Evolutionary conservation across 2,329 filamentous ascomycete genomes (phyloP), one percentile per base, ranked within the genome.

Genomic region (Claviceps paspali): DNA sequence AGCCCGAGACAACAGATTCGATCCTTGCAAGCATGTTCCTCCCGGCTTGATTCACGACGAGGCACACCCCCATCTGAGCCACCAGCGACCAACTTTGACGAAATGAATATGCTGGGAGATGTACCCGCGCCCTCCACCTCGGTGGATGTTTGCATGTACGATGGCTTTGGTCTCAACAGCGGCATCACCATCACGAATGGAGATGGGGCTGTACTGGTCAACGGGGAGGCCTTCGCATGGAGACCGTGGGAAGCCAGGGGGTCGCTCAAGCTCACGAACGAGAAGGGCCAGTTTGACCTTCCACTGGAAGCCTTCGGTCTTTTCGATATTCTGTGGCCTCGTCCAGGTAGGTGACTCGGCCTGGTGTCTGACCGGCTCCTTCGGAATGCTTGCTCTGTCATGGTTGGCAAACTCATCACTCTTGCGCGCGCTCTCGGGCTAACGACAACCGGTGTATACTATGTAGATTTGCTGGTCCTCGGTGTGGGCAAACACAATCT

Each of bases 211-310:
- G 54, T 98, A 43, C 67, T 98, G 5, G 70, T 95, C 2, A 79
- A 76, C 29, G 88, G 88, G 5, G 86, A 96, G 58, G 86, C 80
- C 1, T 96, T 95, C 55, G 62, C 67, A 35, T 98, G 91, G 91
- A 65, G 73, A 52, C 91, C 91, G 4, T 95, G 88, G 85, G 59
- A 71, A 42, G 57, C 55, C 4, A 62, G 57, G 47, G 51, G 57
- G 36, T 53, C 51, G 35, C 60, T 52, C 57, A 60, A 52, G 48
- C 60, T 93, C 49, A 53, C 80, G 38, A 93, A 94, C 57, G 60
- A 56, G 33, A 86, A 81, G 57, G 82, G 85, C 0, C 82, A 92
- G 55, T 87, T 83, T 66, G 83, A 93, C 48, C 68, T 91, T 21
- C 66, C 68, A 4, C 64, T 72, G 39, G 70, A 75, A 43, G 75